phyloP scores from a whole-genome alignment of 2,329 filamentous ascomycete genomes.

The Alternaria triticina region DNA sequence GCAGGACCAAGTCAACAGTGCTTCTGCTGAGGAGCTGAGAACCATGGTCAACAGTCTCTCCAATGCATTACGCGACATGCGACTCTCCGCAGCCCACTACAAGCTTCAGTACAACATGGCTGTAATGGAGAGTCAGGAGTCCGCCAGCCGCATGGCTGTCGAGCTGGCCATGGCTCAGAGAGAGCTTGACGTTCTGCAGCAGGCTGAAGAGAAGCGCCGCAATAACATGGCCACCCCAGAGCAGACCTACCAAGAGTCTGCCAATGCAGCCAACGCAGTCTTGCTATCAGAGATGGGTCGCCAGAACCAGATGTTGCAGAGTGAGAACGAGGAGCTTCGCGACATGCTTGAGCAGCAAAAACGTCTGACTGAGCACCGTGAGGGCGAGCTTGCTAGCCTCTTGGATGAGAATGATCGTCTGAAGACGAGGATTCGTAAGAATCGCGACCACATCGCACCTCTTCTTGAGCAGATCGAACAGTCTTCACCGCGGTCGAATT shows the following conservation, averaged over 20 bases:
- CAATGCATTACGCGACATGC: conserved; percentile 65
- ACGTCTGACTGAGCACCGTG: conserved; percentile 77
- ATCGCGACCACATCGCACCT: conserved; percentile 80
- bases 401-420: conserved; percentile 78
- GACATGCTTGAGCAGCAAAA: conserved; percentile 75
- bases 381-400: conserved; percentile 73
- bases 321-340: conserved; percentile 69
- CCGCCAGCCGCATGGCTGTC: conserved; percentile 84
- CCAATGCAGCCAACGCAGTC: conserved; percentile 62
- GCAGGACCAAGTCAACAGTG: conserved; percentile 59
- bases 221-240: conserved; percentile 60
- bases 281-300: conserved; percentile 55
- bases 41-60: conserved; percentile 61
- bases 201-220: conserved; percentile 71
- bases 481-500: conserved; percentile 65
- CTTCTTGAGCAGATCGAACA: conserved; percentile 62
- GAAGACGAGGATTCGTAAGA: conserved; percentile 84
- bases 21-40: conserved; percentile 60
- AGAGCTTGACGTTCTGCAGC: conserved; percentile 83
- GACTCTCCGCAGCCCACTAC: conserved; percentile 87
- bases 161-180: conserved; percentile 91
- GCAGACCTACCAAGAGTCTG: conserved; percentile 60
- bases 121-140: conserved; percentile 81
- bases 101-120: conserved; percentile 89
- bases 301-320: conserved; percentile 69